Conservation (phyloP, 805 yeast genomes). For the Priceomyces carsonii region DNA sequence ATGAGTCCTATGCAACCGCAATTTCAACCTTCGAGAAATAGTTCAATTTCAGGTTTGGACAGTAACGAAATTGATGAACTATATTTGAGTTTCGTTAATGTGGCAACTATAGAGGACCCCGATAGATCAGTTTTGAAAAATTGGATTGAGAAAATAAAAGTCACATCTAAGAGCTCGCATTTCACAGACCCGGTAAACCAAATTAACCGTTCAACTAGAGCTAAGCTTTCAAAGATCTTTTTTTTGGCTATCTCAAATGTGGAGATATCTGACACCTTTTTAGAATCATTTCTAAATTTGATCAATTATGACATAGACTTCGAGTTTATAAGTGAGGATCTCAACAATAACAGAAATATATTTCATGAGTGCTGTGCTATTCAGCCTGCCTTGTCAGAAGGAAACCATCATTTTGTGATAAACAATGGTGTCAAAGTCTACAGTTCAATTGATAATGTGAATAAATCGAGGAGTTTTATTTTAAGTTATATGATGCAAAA, state of each 20-base stretch:
- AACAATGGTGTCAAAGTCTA: slow-evolving; percentile 45
- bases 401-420: slow-evolving; percentile 33
- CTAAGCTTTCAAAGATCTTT: slow-evolving; percentile 66
- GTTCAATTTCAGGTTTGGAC: slow-evolving; percentile 20
- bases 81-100: slow-evolving; percentile 66
- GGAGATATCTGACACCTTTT: slow-evolving; percentile 62
- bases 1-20: slow-evolving; percentile 5
- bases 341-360: slow-evolving; percentile 58
- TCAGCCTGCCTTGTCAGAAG: slow-evolving; percentile 35
- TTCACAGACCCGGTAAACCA: slow-evolving; percentile 5
- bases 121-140: slow-evolving; percentile 35
- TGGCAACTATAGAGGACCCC: slow-evolving; percentile 45
- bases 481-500: slow-evolving; percentile 32
- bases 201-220: slow-evolving; percentile 15
- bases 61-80: slow-evolving; percentile 64
- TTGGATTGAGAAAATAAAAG: slow-evolving; percentile 41
- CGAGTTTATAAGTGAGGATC: slow-evolving; percentile 61
- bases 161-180: slow-evolving; percentile 16
- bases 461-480: slow-evolving; percentile 39
- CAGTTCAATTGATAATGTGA: slow-evolving; percentile 36
- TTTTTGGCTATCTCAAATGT: slow-evolving; percentile 64
- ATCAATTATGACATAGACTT: slow-evolving; percentile 56
- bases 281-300: slow-evolving; percentile 49
- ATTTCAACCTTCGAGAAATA: slow-evolving; percentile 12
- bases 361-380: slow-evolving; percentile 67